Conservation (phyloP, 192 early-diverging fungal species). For the Haplosporangium gracile region DNA sequence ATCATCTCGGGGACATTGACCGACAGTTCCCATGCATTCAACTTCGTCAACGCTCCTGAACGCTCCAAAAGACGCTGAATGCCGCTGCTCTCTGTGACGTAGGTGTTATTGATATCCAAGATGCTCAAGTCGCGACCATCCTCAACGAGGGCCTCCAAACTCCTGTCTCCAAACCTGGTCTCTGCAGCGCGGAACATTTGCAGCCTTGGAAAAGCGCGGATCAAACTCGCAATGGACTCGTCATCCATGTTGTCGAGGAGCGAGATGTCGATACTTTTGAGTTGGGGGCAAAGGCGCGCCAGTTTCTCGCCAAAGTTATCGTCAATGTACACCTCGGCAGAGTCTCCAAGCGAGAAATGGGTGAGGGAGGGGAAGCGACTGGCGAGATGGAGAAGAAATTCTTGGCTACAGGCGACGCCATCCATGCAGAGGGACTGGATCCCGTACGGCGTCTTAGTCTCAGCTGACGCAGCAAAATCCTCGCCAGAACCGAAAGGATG, state of each 20-base stretch:
- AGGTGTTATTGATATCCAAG: conserved; percentile 18
- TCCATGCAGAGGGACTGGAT: conserved; percentile 34
- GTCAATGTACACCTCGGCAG: conserved; percentile 20
- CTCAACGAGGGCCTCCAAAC: conserved; percentile 16
- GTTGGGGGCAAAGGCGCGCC: conserved; percentile 26
- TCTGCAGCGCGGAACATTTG: conserved; percentile 21
- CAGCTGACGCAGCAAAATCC: conserved; percentile 30
- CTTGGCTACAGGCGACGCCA: conserved; percentile 19
- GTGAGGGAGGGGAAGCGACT: conserved; percentile 32
- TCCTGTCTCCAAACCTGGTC: conserved; percentile 22
- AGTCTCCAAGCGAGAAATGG: conserved; percentile 15
- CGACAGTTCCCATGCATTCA: conserved; percentile 23
- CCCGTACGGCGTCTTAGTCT: conserved; percentile 14
- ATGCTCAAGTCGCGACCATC: conserved; percentile 14
- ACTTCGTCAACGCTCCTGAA: conserved; percentile 2
- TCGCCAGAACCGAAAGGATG: conserved; percentile 33
- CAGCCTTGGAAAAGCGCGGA: conserved; percentile 18
- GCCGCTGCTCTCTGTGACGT: conserved; percentile 6
- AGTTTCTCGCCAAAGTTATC: conserved; percentile 21
- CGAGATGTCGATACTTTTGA: conserved; percentile 33
- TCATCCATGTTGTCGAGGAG: conserved; percentile 28
- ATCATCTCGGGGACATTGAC: conserved; percentile 37
- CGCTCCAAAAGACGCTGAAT: conserved; percentile 29
- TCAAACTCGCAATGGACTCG: conserved; percentile 13
- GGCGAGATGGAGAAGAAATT: conserved; percentile 26